Percentiles rank a stretch among this genome's conserved stretches.
Conservation (phyloP, 805 yeast species). For the Candida mattraensis region DNA sequence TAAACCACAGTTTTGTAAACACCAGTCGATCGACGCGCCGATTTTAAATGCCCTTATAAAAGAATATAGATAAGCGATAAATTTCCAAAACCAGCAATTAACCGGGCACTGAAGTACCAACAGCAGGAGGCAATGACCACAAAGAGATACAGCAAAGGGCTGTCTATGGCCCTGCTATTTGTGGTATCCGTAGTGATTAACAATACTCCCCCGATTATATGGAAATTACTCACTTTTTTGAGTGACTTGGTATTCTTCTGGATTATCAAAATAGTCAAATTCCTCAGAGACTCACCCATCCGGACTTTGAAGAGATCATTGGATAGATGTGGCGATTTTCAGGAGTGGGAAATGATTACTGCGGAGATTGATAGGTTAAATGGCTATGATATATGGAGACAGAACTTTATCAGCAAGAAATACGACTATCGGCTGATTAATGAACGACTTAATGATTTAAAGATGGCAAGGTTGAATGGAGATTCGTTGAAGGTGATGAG, state of each 20-base stretch:
- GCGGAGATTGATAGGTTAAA: constrained; percentile 48
- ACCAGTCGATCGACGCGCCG: too few relatives aligned
- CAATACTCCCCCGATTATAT: constrained; percentile 27
- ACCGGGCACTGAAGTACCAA: too few relatives aligned
- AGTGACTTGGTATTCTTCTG: constrained; percentile 48
- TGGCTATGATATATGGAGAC: constrained; percentile 68
- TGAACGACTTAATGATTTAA: constrained; percentile 63
- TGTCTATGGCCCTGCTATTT: constrained; percentile 18
- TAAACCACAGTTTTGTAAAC: too few relatives aligned
- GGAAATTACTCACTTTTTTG: constrained; percentile 35
- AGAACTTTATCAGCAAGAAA: constrained; percentile 74
- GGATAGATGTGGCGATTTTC: constrained; percentile 54
- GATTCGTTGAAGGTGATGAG: constrained; percentile 63
- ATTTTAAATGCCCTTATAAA: too few relatives aligned
- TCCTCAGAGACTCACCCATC: constrained; percentile 21
- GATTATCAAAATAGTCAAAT: constrained; percentile 33
- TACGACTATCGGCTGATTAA: constrained; percentile 84
- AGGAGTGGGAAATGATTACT: constrained; percentile 68
- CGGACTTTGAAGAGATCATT: constrained; percentile 20
- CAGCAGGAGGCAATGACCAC: too few relatives aligned
- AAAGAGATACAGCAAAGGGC: constrained; percentile 15
- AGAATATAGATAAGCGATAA: too few relatives aligned
- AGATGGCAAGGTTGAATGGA: constrained; percentile 56
- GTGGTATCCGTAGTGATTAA: constrained; percentile 16
- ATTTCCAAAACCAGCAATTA: too few relatives aligned